Percentiles rank a stretch among this genome's conserved stretches.
These are phyloP conservation scores for Boletus fagicola DNA, from an alignment of 768 basidiomycete genomes.

Conservation along the genomic window DNA sequence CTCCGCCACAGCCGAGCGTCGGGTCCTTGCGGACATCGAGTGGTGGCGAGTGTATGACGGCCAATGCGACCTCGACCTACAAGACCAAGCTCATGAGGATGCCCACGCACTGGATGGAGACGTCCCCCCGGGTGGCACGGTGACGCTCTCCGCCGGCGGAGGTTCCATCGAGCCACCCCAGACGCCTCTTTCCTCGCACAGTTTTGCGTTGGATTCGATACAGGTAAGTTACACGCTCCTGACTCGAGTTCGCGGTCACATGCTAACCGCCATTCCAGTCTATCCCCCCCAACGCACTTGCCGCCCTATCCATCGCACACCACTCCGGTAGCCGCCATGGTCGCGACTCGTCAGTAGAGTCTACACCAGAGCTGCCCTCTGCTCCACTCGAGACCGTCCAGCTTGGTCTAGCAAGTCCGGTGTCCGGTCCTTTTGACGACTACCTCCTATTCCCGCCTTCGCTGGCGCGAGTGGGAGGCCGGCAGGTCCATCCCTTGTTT, in stretches of 20 bases:
- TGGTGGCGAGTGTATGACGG: conserved; percentile 81
- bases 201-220: conserved; percentile 22
- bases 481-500: conserved; percentile 29
- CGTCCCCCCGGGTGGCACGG: conserved; percentile 24
- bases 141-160: conserved; percentile 37
- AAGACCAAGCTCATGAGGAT: conserved; percentile 31
- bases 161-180: conserved; percentile 39
- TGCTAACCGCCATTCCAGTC: conserved; percentile 29
- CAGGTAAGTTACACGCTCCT: conserved; percentile 27
- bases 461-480: conserved; percentile 22
- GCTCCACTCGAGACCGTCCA: conserved; percentile 40
- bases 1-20: no score
- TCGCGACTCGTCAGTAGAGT: conserved; percentile 50
- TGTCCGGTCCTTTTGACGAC: conserved; percentile 38
- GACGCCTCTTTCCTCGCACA: conserved; percentile 32
- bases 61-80: conserved; percentile 45
- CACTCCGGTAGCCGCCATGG: conserved; percentile 43
- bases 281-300: conserved; percentile 45
- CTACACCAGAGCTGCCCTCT: conserved; percentile 49
- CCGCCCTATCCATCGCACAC: conserved; percentile 56
- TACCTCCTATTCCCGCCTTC: conserved; percentile 25
- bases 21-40: no score
- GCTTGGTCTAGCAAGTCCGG: conserved; percentile 38
- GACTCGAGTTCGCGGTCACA: neutral
- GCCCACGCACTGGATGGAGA: conserved; percentile 8